Evolutionary conservation across 2,329 filamentous ascomycete genomes (phyloP).

Genomic region (Colletotrichum liaoningense): DNA sequence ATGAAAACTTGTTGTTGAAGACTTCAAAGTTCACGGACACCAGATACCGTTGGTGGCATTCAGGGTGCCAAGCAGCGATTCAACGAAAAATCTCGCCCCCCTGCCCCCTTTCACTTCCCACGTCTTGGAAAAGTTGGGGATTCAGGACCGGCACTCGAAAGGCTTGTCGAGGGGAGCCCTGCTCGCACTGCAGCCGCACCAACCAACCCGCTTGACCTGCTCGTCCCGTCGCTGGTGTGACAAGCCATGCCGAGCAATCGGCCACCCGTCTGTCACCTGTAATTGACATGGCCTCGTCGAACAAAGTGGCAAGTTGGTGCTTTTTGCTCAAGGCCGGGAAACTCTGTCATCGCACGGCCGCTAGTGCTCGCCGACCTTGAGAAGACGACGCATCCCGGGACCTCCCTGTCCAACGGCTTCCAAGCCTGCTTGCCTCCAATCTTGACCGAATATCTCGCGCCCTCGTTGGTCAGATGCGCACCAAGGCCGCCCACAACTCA

Average conservation of each 20-base stretch:
- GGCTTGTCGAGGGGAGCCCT: constrained; percentile 22
- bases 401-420: background rate
- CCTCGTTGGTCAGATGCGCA: background rate
- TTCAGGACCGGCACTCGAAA: constrained; percentile 31
- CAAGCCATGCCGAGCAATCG: constrained; percentile 6
- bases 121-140: constrained; percentile 22
- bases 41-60: background rate
- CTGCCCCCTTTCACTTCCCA: constrained; percentile 16
- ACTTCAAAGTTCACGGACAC: background rate
- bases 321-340: background rate
- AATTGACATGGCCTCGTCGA: constrained; percentile 11
- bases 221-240: constrained; percentile 30
- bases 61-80: background rate
- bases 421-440: background rate
- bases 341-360: background rate
- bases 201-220: constrained; percentile 26
- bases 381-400: background rate
- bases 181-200: constrained; percentile 27
- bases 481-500: background rate
- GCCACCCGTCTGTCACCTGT: constrained; percentile 17
- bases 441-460: background rate
- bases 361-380: background rate
- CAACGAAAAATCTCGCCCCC: background rate
- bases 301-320: constrained; percentile 10
- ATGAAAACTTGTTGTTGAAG: background rate